Evolutionary conservation across 805 yeast genomes (phyloP).

Genomic region (Zygoascus ofunaensis): DNA sequence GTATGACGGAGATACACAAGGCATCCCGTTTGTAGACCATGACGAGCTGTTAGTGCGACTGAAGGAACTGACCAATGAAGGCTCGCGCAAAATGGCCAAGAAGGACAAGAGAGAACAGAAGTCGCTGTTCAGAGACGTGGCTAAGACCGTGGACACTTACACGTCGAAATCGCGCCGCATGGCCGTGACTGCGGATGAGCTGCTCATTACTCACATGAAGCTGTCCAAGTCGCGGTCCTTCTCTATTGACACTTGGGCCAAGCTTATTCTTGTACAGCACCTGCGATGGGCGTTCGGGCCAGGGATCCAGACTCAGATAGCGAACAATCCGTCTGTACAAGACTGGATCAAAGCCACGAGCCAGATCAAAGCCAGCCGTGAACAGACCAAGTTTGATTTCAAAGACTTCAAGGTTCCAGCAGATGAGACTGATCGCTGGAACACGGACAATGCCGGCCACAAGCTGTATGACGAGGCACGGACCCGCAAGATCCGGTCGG

Average conservation of each 20-base stretch:
- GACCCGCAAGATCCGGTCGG: background rate
- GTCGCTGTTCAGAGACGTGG: conserved; percentile 51
- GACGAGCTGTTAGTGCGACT: conserved; percentile 23
- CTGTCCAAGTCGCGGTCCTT: conserved; percentile 21
- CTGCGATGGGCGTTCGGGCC: conserved; percentile 30
- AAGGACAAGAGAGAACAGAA: conserved; percentile 53
- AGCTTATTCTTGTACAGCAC: conserved; percentile 26
- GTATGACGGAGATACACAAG: conserved; percentile 46
- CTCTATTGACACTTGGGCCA: conserved; percentile 27
- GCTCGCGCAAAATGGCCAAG: conserved; percentile 50
- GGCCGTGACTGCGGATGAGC: conserved; percentile 12
- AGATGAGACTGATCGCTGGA: conserved; percentile 21
- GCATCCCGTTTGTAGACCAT: conserved; percentile 38
- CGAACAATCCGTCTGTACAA: conserved; percentile 24
- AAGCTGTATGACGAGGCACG: background rate
- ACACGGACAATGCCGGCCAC: background rate
- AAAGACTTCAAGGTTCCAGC: conserved; percentile 24
- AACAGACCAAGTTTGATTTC: conserved; percentile 6
- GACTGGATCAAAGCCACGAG: conserved; percentile 14
- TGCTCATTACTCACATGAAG: conserved; percentile 21
- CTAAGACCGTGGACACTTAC: conserved; percentile 38
- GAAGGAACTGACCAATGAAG: conserved; percentile 36
- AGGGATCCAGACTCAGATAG: conserved; percentile 29
- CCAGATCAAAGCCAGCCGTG: background rate
- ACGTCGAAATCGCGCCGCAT: conserved; percentile 28